These are phyloP conservation scores for Phalaenopsis aphrodite DNA, from an alignment of 106 monocot species.

Conservation along the genomic window DNA sequence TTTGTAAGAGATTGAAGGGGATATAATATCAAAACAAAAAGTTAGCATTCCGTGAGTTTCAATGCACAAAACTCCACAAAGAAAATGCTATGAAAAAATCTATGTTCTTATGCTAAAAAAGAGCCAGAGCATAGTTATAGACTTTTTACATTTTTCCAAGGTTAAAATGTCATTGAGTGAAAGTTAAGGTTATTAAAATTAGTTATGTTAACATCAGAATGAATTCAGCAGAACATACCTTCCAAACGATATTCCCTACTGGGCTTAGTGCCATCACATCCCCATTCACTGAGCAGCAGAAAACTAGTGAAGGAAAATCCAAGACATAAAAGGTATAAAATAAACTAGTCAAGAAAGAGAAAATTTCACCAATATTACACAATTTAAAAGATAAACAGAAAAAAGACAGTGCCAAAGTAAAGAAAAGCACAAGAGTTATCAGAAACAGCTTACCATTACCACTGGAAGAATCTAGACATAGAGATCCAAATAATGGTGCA, in stretches of 20 bases:
- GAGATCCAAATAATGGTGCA: constrained; percentile 76
- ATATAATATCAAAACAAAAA: neutral
- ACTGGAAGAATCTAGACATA: constrained; percentile 30
- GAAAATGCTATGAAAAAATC: neutral
- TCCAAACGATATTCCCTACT: constrained; percentile 56
- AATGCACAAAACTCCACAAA: neutral
- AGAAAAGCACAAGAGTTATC: neutral
- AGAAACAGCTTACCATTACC: constrained; percentile 46
- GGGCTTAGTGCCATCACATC: constrained; percentile 51
- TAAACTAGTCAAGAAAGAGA: neutral
- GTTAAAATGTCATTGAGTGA: neutral
- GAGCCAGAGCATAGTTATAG: neutral
- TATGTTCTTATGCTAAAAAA: neutral
- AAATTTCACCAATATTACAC: neutral
- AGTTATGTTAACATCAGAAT: neutral
- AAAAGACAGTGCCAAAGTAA: neutral
- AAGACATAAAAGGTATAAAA: neutral
- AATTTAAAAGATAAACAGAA: neutral
- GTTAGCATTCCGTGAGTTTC: neutral
- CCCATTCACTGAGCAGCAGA: constrained; percentile 77
- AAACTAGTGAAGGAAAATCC: constrained; percentile 35
- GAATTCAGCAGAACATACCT: constrained; percentile 30
- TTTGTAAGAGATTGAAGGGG: too few relatives aligned
- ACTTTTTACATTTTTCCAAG: neutral
- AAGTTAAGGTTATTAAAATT: neutral